Evolutionary conservation across 768 basidiomycete genomes (phyloP).

Genomic region (Phallus indusiatus): DNA sequence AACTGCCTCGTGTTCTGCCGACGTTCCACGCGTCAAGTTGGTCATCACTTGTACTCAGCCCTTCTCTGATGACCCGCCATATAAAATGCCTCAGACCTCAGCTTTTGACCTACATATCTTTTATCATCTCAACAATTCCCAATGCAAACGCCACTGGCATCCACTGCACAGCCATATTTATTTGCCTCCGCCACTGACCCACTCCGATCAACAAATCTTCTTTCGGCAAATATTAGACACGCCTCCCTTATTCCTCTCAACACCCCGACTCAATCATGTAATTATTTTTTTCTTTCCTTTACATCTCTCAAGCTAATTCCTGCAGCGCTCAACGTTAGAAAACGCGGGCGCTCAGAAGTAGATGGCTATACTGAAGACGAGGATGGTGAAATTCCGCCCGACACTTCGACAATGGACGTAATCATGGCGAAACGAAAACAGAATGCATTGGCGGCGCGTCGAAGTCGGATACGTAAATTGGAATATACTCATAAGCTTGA

Average conservation of each 20-base stretch:
- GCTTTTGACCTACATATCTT: not conserved
- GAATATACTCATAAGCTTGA: conserved; percentile 61
- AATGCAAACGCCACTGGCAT: not conserved
- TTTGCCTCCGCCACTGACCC: not conserved
- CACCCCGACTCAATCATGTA: conserved; percentile 72
- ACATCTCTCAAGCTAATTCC: conserved; percentile 78
- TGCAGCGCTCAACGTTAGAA: conserved; percentile 46
- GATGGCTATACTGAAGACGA: conserved; percentile 33
- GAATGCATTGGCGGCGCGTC: conserved; percentile 80
- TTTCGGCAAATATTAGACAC: conserved; percentile 57
- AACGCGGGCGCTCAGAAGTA: conserved; percentile 42
- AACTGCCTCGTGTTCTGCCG: not conserved
- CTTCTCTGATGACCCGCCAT: not conserved
- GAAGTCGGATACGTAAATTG: conserved; percentile 66
- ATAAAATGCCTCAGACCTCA: not conserved
- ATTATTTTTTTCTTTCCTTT: conserved; percentile 59
- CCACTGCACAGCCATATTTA: not conserved
- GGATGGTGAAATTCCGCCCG: conserved; percentile 29
- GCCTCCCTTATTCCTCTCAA: conserved; percentile 56
- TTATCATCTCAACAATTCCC: not conserved
- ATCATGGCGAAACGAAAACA: conserved; percentile 72
- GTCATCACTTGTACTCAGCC: not conserved
- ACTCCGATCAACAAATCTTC: conserved; percentile 16
- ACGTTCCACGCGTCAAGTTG: not conserved
- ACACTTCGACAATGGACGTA: conserved; percentile 41